Percentiles rank a stretch among this genome's conserved stretches.
phyloP scores from a whole-genome alignment of 2,329 filamentous ascomycete genomes.

The Paramyrothecium roridum region DNA sequence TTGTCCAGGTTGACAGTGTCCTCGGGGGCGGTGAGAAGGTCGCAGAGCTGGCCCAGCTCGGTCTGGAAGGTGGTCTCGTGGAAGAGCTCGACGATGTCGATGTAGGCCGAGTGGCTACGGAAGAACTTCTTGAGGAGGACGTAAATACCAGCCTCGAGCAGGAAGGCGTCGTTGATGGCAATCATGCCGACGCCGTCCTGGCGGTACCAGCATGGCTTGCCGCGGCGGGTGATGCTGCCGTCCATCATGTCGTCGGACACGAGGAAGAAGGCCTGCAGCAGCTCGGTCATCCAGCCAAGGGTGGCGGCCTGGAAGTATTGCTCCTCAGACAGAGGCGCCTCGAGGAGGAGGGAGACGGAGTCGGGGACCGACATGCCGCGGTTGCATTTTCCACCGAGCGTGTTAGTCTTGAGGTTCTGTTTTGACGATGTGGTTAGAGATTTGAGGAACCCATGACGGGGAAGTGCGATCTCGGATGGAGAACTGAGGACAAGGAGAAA shows the following conservation, averaged over 20 bases:
- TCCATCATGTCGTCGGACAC: constrained; percentile 99
- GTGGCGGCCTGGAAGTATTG: constrained; percentile 87
- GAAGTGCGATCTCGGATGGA: background rate
- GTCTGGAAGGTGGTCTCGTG: constrained; percentile 93
- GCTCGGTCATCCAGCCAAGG: constrained; percentile 95
- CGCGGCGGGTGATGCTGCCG: constrained; percentile 87
- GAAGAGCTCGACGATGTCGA: constrained; percentile 93
- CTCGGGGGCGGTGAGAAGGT: constrained; percentile 93
- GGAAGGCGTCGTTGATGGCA: constrained; percentile 97
- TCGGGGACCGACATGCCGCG: constrained; percentile 97
- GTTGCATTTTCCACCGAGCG: constrained; percentile 95
- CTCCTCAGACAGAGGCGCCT: constrained; percentile 66
- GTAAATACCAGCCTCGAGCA: constrained; percentile 92
- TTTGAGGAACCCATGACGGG: background rate
- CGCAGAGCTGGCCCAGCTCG: constrained; percentile 90
- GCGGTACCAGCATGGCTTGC: constrained; percentile 95
- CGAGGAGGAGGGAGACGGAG: constrained; percentile 76
- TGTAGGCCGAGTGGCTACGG: constrained; percentile 78
- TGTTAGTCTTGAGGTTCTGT: constrained; percentile 80
- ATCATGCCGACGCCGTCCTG: constrained; percentile 87
- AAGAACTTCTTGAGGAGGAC: constrained; percentile 91
- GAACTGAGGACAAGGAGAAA: constrained; percentile 9
- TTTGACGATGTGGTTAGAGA: background rate
- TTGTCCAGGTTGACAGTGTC: constrained; percentile 90
- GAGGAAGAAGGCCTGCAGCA: constrained; percentile 98